Evolutionary conservation across 2,329 filamentous ascomycete genomes (phyloP).

Genomic region (Fusarium compactum): DNA sequence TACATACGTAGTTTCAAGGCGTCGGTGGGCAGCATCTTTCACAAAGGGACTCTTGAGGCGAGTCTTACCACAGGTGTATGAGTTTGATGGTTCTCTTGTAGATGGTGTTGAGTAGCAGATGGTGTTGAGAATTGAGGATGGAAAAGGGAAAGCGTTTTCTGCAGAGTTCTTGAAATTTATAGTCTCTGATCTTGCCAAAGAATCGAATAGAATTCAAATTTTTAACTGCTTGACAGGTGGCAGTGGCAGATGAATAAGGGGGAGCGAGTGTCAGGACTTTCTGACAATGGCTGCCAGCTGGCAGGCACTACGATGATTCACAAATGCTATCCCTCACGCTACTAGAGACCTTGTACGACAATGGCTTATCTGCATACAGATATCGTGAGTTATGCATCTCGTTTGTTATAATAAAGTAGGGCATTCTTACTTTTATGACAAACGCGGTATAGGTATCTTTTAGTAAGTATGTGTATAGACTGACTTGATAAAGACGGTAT

Average conservation of each 20-base stretch:
- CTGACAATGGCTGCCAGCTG: background rate
- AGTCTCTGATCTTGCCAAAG: background rate
- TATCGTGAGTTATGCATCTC: background rate
- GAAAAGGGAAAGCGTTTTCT: background rate
- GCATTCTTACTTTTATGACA: background rate
- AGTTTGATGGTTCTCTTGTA: background rate
- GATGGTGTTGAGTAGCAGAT: background rate
- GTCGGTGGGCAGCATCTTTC: background rate
- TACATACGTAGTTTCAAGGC: background rate
- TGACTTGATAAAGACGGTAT: background rate
- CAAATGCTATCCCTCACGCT: background rate
- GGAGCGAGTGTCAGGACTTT: background rate
- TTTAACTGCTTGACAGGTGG: background rate
- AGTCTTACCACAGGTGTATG: rapidly evolving
- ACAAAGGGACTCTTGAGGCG: background rate
- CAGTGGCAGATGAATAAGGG: background rate
- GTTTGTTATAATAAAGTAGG: background rate
- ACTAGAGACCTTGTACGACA: background rate
- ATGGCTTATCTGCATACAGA: background rate
- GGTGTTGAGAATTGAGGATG: background rate
- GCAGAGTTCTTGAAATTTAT: background rate
- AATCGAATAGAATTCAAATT: background rate
- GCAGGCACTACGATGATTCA: background rate
- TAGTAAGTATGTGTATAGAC: background rate
- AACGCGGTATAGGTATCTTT: background rate